These are phyloP conservation scores for Uromyces viciae-fabae DNA, from an alignment of 1,284 basidiomycete species.

Conservation along the genomic window DNA sequence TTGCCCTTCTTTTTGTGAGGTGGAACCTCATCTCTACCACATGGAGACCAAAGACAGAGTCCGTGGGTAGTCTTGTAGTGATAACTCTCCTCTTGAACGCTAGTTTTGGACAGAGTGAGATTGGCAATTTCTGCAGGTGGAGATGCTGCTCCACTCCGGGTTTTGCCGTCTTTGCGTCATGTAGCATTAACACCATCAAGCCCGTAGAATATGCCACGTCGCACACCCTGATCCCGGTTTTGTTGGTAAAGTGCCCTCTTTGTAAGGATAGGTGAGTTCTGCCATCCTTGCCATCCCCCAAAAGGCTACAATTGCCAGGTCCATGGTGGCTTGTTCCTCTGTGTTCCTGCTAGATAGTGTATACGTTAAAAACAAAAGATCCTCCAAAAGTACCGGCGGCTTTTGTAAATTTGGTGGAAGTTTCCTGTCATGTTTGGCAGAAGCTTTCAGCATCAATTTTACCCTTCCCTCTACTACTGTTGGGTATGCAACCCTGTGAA, in stretches of 20 bases:
- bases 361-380: neutral
- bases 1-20: neutral
- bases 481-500: neutral
- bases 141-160: neutral
- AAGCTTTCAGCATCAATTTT: neutral
- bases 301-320: neutral
- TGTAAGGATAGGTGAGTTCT: neutral
- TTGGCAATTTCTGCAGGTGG: neutral
- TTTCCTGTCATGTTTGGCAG: neutral
- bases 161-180: neutral
- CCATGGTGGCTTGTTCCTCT: neutral
- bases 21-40: neutral
- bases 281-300: neutral
- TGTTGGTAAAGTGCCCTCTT: neutral
- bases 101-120: neutral
- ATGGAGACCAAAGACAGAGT: neutral
- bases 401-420: neutral
- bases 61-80: neutral
- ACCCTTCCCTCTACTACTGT: neutral
- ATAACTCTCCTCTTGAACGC: neutral
- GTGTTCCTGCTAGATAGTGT: neutral
- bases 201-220: neutral
- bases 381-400: neutral
- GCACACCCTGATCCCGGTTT: neutral
- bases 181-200: too few relatives aligned